Percentiles rank a stretch among this genome's conserved stretches.
Conservation (phyloP, 1,139 yeast species). For the Pichia sp. region DNA sequence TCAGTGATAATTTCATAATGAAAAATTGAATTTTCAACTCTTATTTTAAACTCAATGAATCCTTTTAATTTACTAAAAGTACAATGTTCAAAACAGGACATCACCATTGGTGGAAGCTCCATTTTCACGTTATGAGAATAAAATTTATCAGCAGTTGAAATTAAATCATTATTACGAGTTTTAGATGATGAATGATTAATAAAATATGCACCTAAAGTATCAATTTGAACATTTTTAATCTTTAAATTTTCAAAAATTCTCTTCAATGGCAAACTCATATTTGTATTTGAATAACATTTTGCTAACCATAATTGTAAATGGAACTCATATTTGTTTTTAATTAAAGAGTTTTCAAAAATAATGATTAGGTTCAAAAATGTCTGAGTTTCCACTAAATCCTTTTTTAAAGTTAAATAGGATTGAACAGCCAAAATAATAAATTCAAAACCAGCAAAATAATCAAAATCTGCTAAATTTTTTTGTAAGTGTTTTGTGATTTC, state of each 20-base stretch:
- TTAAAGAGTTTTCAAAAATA: constrained; percentile 43
- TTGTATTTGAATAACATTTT: constrained; percentile 54
- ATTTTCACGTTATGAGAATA: constrained; percentile 42
- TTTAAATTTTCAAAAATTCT: constrained; percentile 49
- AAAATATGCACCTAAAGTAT: constrained; percentile 59
- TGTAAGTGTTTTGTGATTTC: constrained; percentile 24
- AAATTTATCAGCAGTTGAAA: constrained; percentile 31
- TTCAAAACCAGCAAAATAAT: constrained; percentile 62
- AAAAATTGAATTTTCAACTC: constrained; percentile 37
- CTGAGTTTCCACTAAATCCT: constrained; percentile 15
- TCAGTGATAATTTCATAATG: constrained; percentile 12
- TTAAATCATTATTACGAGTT: constrained; percentile 19
- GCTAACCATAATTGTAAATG: constrained; percentile 66
- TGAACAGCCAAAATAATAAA: constrained; percentile 47
- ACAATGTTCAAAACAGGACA: constrained; percentile 46
- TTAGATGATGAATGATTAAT: constrained; percentile 41
- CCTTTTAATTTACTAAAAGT: constrained; percentile 59
- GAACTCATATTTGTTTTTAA: constrained; percentile 57
- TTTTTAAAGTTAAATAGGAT: constrained; percentile 19
- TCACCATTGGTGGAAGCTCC: constrained; percentile 44
- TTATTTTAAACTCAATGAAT: constrained; percentile 46
- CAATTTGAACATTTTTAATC: constrained; percentile 74
- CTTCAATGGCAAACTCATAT: constrained; percentile 46
- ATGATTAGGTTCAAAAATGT: constrained; percentile 32
- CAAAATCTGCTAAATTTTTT: constrained; percentile 43